Evolutionary conservation across 768 basidiomycete species (phyloP).

Genomic region (Rhodotorula graminis): DNA sequence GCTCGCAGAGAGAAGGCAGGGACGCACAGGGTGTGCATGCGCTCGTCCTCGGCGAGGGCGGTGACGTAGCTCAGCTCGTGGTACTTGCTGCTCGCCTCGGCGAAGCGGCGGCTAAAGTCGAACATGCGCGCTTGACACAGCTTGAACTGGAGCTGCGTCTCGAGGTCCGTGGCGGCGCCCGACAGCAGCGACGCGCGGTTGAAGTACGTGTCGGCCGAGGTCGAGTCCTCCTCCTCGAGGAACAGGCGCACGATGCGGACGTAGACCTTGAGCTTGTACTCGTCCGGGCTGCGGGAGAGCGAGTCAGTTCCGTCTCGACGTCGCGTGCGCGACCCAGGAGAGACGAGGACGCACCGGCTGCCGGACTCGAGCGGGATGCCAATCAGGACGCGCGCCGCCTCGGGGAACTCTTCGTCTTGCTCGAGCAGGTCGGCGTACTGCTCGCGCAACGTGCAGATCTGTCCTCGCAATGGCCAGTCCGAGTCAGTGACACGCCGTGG

Average conservation of each 20-base stretch:
- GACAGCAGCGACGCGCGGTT: conserved; percentile 89
- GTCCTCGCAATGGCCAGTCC: neutral
- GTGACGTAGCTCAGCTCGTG: conserved; percentile 63
- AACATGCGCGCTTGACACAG: conserved; percentile 90
- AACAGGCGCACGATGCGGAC: conserved; percentile 89
- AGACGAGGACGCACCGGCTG: conserved; percentile 59
- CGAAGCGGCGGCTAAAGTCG: conserved; percentile 84
- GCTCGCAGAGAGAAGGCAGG: neutral
- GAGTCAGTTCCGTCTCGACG: too few species aligned
- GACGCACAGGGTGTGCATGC: conserved; percentile 79
- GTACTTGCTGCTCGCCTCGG: conserved; percentile 88
- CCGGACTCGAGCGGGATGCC: conserved; percentile 86
- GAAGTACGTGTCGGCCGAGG: conserved; percentile 96
- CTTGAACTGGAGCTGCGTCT: conserved; percentile 77
- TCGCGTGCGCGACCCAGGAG: too few species aligned
- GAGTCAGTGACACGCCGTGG: too few species aligned
- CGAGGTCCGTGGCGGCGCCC: conserved; percentile 71
- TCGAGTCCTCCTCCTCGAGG: conserved; percentile 92
- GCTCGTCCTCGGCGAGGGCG: conserved; percentile 89
- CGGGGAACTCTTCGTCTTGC: conserved; percentile 85
- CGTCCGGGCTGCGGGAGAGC: conserved; percentile 55
- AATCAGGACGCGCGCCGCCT: conserved; percentile 85
- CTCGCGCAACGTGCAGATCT: conserved; percentile 79
- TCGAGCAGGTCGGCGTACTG: conserved; percentile 89
- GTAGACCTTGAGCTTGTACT: conserved; percentile 82